Percentiles rank a stretch among this genome's conserved stretches.
phyloP scores from a whole-genome alignment of 1,139 yeast genomes.

The Candida buenavistaensis region DNA sequence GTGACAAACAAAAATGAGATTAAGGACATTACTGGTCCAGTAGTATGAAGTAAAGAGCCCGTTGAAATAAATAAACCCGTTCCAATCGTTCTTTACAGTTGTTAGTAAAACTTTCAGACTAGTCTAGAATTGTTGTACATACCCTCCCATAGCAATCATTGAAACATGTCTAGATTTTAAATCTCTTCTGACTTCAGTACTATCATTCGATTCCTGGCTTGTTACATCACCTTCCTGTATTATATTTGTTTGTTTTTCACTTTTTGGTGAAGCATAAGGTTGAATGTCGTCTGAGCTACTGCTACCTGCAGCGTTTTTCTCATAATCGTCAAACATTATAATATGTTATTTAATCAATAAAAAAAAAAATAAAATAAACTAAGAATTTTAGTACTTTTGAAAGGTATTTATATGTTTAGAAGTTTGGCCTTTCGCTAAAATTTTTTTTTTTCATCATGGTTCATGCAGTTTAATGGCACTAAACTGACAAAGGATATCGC shows the following conservation, averaged over 20 bases:
- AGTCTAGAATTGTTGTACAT: no score
- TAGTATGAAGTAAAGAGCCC: conserved; percentile 50
- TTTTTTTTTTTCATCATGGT: no score
- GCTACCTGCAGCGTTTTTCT: no score
- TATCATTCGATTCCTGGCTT: conserved; percentile 6
- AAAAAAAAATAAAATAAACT: no score
- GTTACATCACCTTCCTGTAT: conserved; percentile 10
- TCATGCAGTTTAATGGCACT: no score
- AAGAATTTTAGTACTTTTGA: no score
- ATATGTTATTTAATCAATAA: no score
- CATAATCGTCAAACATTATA: no score
- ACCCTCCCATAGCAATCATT: conserved; percentile 65
- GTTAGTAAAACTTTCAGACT: no score
- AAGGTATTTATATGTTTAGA: no score
- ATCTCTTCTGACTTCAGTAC: conserved; percentile 34
- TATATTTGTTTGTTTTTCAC: conserved; percentile 9
- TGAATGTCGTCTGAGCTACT: not conserved
- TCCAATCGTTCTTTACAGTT: conserved; percentile 68
- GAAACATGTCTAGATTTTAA: conserved; percentile 66
- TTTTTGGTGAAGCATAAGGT: conserved; percentile 1
- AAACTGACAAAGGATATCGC: no score
- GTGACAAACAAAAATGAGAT: conserved; percentile 70
- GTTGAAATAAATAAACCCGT: conserved; percentile 64
- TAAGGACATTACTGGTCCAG: conserved; percentile 75
- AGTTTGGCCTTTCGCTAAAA: no score